Evolutionary conservation across 495 filamentous ascomycete genomes (phyloP).

Genomic region (Penicillium longicatenatum): DNA sequence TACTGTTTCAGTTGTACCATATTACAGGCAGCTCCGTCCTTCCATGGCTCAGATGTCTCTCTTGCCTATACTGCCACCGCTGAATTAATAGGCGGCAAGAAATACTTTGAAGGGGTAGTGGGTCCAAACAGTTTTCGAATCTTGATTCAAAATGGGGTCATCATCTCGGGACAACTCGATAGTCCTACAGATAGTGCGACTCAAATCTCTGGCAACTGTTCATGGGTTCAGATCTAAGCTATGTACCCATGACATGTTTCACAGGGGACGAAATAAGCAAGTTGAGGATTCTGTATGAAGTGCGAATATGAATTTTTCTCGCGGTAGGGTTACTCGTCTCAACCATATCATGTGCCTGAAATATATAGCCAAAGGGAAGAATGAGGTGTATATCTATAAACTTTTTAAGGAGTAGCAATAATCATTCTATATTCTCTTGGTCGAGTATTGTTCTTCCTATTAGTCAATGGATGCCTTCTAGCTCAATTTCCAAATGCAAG

Average conservation of each 20-base stretch:
- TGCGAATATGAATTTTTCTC: too few species aligned
- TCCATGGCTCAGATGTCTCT: constrained; percentile 9
- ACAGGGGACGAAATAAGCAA: too few species aligned
- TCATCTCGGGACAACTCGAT: constrained; percentile 11
- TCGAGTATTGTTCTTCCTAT: too few species aligned
- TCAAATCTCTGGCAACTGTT: constrained; percentile 10
- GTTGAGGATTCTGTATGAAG: too few species aligned
- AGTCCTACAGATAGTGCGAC: neutral
- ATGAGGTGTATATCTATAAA: too few species aligned
- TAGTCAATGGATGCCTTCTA: neutral
- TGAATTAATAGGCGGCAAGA: constrained; percentile 7
- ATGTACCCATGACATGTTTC: neutral
- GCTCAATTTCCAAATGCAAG: constrained; percentile 1
- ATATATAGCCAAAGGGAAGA: too few species aligned
- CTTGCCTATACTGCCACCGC: constrained; percentile 6
- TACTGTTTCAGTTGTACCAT: constrained; percentile 9
- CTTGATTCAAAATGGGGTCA: constrained; percentile 4
- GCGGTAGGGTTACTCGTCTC: too few species aligned
- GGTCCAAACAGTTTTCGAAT: constrained; percentile 8
- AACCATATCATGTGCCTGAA: too few species aligned
- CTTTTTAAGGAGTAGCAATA: too few species aligned
- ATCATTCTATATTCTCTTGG: too few species aligned
- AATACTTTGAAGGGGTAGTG: constrained; percentile 5
- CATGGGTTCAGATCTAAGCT: constrained; percentile 7
- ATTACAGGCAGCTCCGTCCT: constrained; percentile 3